Base-by-base conservation (phyloP, 2,329 filamentous ascomycete species). In the Diaporthe humulicola region DNA sequence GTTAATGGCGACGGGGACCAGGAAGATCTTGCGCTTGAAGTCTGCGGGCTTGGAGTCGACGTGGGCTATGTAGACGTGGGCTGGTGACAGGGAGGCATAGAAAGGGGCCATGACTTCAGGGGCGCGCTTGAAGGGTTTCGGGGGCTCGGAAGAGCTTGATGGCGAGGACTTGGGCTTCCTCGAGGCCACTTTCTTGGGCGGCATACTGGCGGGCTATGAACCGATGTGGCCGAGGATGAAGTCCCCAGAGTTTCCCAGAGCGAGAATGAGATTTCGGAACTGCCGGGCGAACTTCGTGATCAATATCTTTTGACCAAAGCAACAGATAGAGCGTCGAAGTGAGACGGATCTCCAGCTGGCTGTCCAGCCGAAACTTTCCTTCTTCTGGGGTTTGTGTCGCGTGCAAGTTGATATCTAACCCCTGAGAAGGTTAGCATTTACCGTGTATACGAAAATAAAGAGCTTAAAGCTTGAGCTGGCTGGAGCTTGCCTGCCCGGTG, bases 21-120 rank as follows among this genome's bases (percentile, higher is more conserved):
- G 80, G 84, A 98, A 98, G 79, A 97, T 93, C 80, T 94, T 93
- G 82, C 90, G 90, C 85, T 98, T 98, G 85, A 96, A 91, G 38
- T 88, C 87, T 28, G 85, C 84, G 0, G 92, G 91, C 76, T 93
- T 92, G 75, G 85, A 86, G 87, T 98, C 96, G 83, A 98, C 87
- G 86, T 98, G 95, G 40, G 93, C 89, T 80, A 98, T 90, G 88
- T 98, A 98, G 81, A 98, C 89, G 83, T 94, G 91, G 73, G 89
- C 85, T 73, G 89, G 87, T 74, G 91, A 89, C 75, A 98, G 91
- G 57, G 87, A 89, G 48, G 89, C 85, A 80, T 94, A 88, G 81
- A 98, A 93, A 15, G 92, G 89, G 69, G 88, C 79, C 71, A 98
- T 89, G 42, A 88, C 87, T 66, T 89, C 82, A 0, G 94, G 90